Conservation (phyloP, 352 stramenopile genomes). For the Globisporangium orthogonon region DNA sequence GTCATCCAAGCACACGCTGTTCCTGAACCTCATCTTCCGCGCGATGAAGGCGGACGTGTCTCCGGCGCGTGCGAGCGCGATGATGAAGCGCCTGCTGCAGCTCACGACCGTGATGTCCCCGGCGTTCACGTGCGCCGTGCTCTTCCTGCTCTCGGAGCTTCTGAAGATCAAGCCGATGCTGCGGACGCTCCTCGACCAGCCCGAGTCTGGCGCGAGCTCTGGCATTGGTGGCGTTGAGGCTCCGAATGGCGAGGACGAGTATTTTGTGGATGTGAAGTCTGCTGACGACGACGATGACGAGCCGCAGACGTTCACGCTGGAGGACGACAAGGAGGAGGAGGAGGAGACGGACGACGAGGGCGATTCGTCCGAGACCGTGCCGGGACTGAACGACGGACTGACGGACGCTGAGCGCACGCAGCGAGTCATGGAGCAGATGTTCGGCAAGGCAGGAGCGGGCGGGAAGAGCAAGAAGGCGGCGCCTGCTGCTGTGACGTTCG, state of each 20-base stretch:
- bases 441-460: conserved; percentile 22
- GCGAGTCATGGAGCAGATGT: conserved; percentile 61
- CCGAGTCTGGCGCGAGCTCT: conserved; percentile 23
- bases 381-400: conserved; percentile 31
- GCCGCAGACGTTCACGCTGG: conserved; percentile 19
- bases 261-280: conserved; percentile 47
- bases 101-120: conserved; percentile 75
- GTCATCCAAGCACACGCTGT: conserved; percentile 94
- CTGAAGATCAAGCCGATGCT: conserved; percentile 79
- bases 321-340: conserved; percentile 35
- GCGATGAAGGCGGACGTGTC: conserved; percentile 94
- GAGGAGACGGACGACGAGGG: conserved; percentile 26
- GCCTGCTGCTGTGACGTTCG: conserved; percentile 16
- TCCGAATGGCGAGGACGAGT: conserved; percentile 33
- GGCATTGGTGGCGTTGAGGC: conserved; percentile 3
- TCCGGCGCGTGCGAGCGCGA: conserved; percentile 75
- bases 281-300: conserved; percentile 14
- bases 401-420: conserved; percentile 44
- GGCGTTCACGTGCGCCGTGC: conserved; percentile 87
- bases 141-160: conserved; percentile 96
- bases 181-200: conserved; percentile 63
- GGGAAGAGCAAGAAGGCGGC: conserved; percentile 13
- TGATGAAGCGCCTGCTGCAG: conserved; percentile 93
- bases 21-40: conserved; percentile 98
- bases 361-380: conserved; percentile 13